Base-by-base conservation (phyloP, 2,329 filamentous ascomycete genomes). In the Penicillium janthinellum region DNA sequence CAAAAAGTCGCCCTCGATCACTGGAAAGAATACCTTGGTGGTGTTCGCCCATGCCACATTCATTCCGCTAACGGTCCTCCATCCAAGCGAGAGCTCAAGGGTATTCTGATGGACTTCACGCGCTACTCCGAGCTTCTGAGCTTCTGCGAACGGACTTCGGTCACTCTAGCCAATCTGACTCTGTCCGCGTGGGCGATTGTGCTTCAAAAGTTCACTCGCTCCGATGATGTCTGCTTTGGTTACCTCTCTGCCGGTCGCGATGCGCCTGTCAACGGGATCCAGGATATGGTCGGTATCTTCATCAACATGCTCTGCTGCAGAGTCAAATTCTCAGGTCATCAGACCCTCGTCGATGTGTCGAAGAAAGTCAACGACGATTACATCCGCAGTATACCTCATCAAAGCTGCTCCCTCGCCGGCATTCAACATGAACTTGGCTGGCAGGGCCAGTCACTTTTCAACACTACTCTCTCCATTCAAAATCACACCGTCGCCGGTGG, bases 281-380 rank as follows among this genome's bases (percentile, higher is more conserved):
- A 82, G 50, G 74, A 78, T 28, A 78, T 78, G 20, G 77, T 83
- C 45, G 82, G 82, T 4, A 73, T 76, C 14, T 82, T 85, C 50
- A 82, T 86, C 59, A 84, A 84, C 56, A 84, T 85, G 78, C 75
- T 86, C 2, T 79, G 83, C 48, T 84, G 79, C 59, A 78, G 80
- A 5, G 73, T 84, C 4, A 73, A 57, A 64, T 82, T 68, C 57
- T 71, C 50, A 56, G 71, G 65, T 56, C 75, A 48, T 56, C 74
- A 67, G 48, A 69, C 68, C 12, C 67, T 84, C 10, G 59, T 67
- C 2, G 75, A 80, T 11, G 68, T 79, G 0, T 71, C 83, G 0
- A 77, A 79, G 34, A 71, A 71, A 11, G 73, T 83, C 0, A 82
- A 84, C 44, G 70, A 72, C 12, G 77, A 83, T 56, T 80, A 81